Conservation (phyloP, 129 eudicot species). For the Centaurea solstitialis region DNA sequence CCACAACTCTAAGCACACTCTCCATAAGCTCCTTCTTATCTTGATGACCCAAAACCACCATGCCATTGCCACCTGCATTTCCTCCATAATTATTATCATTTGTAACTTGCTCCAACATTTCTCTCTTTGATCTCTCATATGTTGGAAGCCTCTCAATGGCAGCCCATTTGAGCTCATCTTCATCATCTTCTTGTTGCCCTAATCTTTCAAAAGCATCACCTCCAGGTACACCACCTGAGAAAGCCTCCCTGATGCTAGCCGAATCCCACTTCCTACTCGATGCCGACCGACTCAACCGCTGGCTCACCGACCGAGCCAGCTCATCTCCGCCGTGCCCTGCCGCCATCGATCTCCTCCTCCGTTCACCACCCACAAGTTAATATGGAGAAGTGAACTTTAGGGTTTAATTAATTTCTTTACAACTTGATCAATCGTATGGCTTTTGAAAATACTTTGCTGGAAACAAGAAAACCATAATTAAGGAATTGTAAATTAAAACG, state of each 20-base stretch:
- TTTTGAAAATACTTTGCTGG: background rate
- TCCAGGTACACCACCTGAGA: constrained; percentile 41
- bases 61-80: background rate
- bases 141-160: constrained; percentile 86
- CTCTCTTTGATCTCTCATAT: constrained; percentile 58
- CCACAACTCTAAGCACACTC: constrained; percentile 50
- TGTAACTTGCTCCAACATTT: constrained; percentile 52
- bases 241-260: constrained; percentile 49
- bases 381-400: background rate
- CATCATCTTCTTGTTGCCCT: constrained; percentile 53
- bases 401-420: background rate
- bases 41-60: constrained; percentile 31
- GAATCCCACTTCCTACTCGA: constrained; percentile 58
- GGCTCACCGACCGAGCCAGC: constrained; percentile 44
- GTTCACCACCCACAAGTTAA: constrained; percentile 9
- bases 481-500: background rate
- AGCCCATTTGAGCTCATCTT: constrained; percentile 71
- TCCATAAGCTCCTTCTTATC: constrained; percentile 61
- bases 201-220: constrained; percentile 48
- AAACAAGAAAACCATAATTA: background rate
- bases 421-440: background rate
- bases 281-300: constrained; percentile 41
- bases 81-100: constrained; percentile 53
- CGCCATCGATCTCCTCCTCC: constrained; percentile 29
- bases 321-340: constrained; percentile 43